These are phyloP conservation scores for Leishmania braziliensis DNA, from an alignment of 208 protist species.

Conservation along the genomic window DNA sequence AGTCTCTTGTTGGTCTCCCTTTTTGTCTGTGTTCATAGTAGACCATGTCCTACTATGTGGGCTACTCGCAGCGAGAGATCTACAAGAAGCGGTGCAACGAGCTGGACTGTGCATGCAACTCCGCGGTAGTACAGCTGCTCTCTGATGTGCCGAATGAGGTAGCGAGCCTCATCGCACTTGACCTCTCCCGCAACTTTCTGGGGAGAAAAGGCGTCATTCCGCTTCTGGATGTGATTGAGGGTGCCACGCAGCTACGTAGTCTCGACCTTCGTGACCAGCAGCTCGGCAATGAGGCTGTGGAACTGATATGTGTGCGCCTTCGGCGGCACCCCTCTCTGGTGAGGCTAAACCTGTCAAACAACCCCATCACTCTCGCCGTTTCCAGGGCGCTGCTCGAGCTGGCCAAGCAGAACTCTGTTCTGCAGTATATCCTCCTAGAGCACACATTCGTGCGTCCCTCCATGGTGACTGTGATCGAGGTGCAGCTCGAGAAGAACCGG, in stretches of 20 bases:
- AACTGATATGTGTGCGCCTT: conserved; percentile 56
- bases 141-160: conserved; percentile 73
- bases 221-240: conserved; percentile 75
- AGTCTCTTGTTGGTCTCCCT: background rate
- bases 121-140: conserved; percentile 43
- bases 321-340: conserved; percentile 60
- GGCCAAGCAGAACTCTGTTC: conserved; percentile 49
- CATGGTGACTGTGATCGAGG: conserved; percentile 50
- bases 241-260: conserved; percentile 42
- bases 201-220: conserved; percentile 79
- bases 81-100: conserved; percentile 78
- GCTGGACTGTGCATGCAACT: conserved; percentile 71
- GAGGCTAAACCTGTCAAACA: conserved; percentile 80
- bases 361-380: conserved; percentile 79
- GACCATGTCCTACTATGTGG: conserved; percentile 59
- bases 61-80: conserved; percentile 75
- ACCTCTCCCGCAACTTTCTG: conserved; percentile 88
- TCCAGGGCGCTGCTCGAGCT: conserved; percentile 71
- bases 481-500: conserved; percentile 63
- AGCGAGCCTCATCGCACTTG: conserved; percentile 48
- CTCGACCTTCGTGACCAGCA: conserved; percentile 69
- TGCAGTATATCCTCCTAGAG: conserved; percentile 75
- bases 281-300: conserved; percentile 58
- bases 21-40: background rate
- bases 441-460: conserved; percentile 55